These are phyloP conservation scores for Penicillium bovifimosum DNA, from an alignment of 495 filamentous ascomycete genomes.

Conservation along the genomic window DNA sequence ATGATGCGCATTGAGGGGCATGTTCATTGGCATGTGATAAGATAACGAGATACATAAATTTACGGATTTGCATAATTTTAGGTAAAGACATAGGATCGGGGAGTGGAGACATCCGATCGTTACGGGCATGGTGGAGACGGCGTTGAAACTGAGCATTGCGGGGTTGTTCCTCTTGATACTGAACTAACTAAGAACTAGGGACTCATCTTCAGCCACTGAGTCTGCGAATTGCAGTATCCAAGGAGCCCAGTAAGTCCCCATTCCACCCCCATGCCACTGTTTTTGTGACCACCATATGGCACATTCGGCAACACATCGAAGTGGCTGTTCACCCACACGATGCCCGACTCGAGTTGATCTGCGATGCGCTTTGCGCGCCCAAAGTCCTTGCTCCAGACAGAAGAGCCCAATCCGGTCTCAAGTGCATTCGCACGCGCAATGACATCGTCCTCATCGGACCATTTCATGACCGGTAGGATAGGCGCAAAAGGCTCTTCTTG, in stretches of 20 bases:
- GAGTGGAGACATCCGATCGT: not conserved
- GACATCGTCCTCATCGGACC: constrained; percentile 54
- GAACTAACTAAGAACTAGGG: not conserved
- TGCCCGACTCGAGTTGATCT: constrained; percentile 46
- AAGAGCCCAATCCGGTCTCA: constrained; percentile 53
- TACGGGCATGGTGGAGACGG: not conserved
- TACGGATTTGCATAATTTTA: not conserved
- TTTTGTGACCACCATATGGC: constrained; percentile 60
- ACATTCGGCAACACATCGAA: constrained; percentile 47
- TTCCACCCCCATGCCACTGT: constrained; percentile 61
- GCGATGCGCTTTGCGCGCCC: constrained; percentile 47
- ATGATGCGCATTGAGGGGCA: not conserved
- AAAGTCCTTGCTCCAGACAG: constrained; percentile 51
- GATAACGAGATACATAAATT: not conserved
- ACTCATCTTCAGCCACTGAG: constrained; percentile 14
- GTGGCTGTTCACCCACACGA: constrained; percentile 52
- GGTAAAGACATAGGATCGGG: not conserved
- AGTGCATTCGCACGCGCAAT: constrained; percentile 50
- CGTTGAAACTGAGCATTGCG: not conserved
- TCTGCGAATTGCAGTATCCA: constrained; percentile 55
- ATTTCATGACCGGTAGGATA: constrained; percentile 52
- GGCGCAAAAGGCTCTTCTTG: constrained; percentile 48
- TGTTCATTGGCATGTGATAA: too few relatives aligned
- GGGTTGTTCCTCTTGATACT: not conserved
- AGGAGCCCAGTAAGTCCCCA: constrained; percentile 54